Evolutionary conservation across 225 moss, liverwort and hornwort species (phyloP).

Genomic region (Rhytidiadelphus loreus): DNA sequence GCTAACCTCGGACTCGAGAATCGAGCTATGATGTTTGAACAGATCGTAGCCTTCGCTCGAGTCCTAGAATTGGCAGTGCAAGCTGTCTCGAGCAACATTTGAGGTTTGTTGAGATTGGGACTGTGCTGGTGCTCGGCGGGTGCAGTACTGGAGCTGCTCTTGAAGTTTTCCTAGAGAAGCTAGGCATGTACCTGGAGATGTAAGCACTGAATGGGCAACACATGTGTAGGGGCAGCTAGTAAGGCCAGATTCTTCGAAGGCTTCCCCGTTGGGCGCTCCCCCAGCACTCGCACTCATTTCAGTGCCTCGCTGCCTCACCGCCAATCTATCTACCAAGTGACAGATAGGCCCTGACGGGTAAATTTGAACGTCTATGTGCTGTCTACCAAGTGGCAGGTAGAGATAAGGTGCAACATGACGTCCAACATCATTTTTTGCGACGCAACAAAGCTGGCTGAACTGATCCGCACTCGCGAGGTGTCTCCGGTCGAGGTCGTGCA

Average conservation of each 20-base stretch:
- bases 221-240: constrained; percentile 38
- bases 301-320: not conserved
- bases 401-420: not conserved
- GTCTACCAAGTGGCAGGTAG: not conserved
- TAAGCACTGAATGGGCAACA: constrained; percentile 44
- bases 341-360: not conserved
- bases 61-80: not conserved
- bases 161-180: not conserved
- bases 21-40: not conserved
- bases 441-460: not conserved
- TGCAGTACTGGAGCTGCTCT: constrained; percentile 2
- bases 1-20: not conserved
- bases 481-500: not conserved
- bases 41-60: not conserved
- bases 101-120: not conserved
- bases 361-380: not conserved
- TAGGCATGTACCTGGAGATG: constrained; percentile 1
- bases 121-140: not conserved
- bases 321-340: not conserved
- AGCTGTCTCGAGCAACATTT: not conserved
- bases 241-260: constrained; percentile 30
- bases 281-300: not conserved
- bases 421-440: not conserved
- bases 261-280: not conserved
- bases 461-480: not conserved